phyloP scores from a whole-genome alignment of 2,329 filamentous ascomycete genomes.

The Hortaea sp. region DNA sequence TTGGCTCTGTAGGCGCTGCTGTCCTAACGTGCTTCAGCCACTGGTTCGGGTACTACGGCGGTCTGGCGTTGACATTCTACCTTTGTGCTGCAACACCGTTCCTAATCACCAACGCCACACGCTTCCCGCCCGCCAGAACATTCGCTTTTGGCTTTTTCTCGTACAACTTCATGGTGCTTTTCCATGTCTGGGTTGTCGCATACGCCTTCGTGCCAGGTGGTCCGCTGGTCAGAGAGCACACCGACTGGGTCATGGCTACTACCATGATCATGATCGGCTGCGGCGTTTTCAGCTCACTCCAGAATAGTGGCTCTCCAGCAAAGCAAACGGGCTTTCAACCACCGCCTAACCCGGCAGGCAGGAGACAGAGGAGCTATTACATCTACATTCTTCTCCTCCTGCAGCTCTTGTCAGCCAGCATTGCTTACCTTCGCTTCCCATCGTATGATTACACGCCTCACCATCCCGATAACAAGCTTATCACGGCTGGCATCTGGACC shows the following conservation, averaged over 20 bases:
- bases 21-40: conserved; percentile 66
- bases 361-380: conserved; percentile 54
- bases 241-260: conserved; percentile 85
- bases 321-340: conserved; percentile 28
- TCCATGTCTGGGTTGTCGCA: conserved; percentile 96
- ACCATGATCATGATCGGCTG: conserved; percentile 78
- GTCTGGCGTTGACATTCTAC: conserved; percentile 63
- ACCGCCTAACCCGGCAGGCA: conserved; percentile 36
- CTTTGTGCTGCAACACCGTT: conserved; percentile 69
- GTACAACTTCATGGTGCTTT: conserved; percentile 91
- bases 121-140: conserved; percentile 63
- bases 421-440: conserved; percentile 85
- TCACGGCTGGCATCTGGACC: conserved; percentile 97
- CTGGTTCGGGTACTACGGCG: conserved; percentile 88
- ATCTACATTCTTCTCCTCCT: conserved; percentile 62
- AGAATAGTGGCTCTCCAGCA: conserved; percentile 32
- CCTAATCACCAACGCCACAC: conserved; percentile 64
- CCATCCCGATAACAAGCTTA: conserved; percentile 73
- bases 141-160: conserved; percentile 85
- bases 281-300: conserved; percentile 62
- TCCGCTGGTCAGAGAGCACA: conserved; percentile 82
- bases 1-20: conserved; percentile 70
- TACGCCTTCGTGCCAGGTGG: conserved; percentile 97
- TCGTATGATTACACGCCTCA: conserved; percentile 86
- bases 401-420: conserved; percentile 68